These are phyloP conservation scores for Citrus sp. DNA, from an alignment of 345 rosid genomes.

Conservation along the genomic window DNA sequence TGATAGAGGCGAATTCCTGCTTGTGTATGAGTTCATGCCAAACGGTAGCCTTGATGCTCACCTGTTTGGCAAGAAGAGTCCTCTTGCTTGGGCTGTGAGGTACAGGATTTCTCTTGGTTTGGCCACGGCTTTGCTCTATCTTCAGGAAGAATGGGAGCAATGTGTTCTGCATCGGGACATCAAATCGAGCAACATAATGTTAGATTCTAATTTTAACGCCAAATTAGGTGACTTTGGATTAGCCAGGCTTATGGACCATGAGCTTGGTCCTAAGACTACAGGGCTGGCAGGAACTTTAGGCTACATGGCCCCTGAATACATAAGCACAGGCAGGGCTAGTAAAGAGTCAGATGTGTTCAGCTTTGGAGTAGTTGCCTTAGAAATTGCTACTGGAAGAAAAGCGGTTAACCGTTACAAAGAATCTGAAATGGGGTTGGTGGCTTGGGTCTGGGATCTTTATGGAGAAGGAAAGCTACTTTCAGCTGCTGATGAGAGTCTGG, in stretches of 20 bases:
- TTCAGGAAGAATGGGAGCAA: conserved; percentile 66
- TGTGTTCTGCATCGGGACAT: conserved; percentile 64
- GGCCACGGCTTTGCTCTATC: conserved; percentile 52
- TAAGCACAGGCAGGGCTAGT: not conserved
- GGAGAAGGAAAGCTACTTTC: conserved; percentile 6
- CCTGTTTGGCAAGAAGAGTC: conserved; percentile 34
- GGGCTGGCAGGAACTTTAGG: conserved; percentile 54
- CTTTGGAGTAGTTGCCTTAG: conserved; percentile 18
- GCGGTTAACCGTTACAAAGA: not conserved
- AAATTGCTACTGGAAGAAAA: conserved; percentile 21
- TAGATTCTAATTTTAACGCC: conserved; percentile 1
- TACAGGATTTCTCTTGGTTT: conserved; percentile 43
- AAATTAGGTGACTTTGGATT: conserved; percentile 17
- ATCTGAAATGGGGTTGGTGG: not conserved
- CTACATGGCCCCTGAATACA: conserved; percentile 26
- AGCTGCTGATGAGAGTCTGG: not conserved
- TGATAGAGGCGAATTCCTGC: conserved; percentile 42
- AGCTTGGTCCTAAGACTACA: conserved; percentile 39
- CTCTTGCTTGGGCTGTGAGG: conserved; percentile 42
- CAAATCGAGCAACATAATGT: conserved; percentile 62
- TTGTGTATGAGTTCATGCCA: conserved; percentile 70
- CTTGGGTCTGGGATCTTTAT: conserved; percentile 24
- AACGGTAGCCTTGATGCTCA: conserved; percentile 63
- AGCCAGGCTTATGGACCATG: conserved; percentile 9
- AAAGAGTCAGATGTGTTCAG: conserved; percentile 21